Conservation (phyloP, 768 basidiomycete genomes). For the Panaeolus papilionaceus region DNA sequence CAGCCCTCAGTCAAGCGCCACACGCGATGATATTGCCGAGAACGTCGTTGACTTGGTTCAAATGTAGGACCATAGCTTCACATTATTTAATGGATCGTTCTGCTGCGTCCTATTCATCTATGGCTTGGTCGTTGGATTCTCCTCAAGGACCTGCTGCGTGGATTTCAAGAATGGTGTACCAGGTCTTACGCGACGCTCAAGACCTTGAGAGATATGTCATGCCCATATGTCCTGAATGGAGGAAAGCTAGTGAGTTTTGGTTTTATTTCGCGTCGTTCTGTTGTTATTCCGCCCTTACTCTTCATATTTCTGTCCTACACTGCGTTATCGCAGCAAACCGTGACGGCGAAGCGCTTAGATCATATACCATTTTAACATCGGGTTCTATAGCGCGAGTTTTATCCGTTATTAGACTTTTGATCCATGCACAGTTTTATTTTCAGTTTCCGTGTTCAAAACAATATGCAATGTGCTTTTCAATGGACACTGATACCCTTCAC, state of each 20-base stretch:
- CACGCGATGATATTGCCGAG: constrained; percentile 39
- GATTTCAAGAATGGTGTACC: constrained; percentile 68
- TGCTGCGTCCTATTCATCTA: constrained; percentile 2
- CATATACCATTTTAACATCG: neutral
- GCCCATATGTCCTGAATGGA: constrained; percentile 67
- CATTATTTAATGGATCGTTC: constrained; percentile 55
- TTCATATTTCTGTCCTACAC: constrained; percentile 14
- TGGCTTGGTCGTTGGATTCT: constrained; percentile 1
- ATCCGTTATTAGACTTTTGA: constrained; percentile 11
- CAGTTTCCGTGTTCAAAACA: neutral
- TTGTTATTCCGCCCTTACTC: constrained; percentile 13
- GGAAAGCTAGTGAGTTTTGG: constrained; percentile 57
- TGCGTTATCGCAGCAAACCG: constrained; percentile 2
- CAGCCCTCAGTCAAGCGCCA: constrained; percentile 31
- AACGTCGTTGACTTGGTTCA: constrained; percentile 28
- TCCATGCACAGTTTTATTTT: constrained; percentile 9
- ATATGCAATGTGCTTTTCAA: neutral
- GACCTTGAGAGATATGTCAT: constrained; percentile 66
- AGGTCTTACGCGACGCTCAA: constrained; percentile 63
- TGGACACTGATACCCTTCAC: neutral
- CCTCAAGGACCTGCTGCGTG: constrained; percentile 36
- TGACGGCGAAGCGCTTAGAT: constrained; percentile 6
- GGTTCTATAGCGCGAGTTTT: constrained; percentile 12
- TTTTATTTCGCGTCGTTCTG: constrained; percentile 15
- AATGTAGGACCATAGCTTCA: constrained; percentile 60